These are phyloP conservation scores for Arthrobotrys entomopaga DNA, from an alignment of 2,329 filamentous ascomycete genomes.

Conservation along the genomic window DNA sequence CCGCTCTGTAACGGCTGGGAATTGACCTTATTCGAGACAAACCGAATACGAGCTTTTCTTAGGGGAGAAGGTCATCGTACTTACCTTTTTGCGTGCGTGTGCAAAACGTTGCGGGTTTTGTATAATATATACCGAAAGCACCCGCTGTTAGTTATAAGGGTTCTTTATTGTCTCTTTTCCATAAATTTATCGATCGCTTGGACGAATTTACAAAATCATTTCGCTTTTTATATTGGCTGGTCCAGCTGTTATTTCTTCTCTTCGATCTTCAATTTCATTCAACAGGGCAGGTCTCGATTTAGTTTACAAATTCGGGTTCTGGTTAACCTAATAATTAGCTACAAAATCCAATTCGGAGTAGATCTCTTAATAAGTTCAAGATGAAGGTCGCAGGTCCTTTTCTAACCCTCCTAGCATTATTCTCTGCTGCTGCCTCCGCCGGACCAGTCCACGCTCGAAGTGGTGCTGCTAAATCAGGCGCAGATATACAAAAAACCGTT, in stretches of 20 bases:
- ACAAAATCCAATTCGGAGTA: background rate
- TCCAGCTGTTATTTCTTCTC: too few species aligned
- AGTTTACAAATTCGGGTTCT: too few species aligned
- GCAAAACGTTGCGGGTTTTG: too few species aligned
- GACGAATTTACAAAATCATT: too few species aligned
- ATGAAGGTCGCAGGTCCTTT: constrained; percentile 17
- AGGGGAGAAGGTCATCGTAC: background rate
- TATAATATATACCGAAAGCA: too few species aligned
- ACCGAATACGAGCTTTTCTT: background rate
- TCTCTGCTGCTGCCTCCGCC: constrained; percentile 6
- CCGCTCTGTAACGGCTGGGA: constrained; percentile 13
- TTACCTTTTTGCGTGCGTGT: background rate
- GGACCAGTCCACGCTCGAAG: background rate
- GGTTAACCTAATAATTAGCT: too few species aligned
- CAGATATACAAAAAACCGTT: constrained; percentile 20
- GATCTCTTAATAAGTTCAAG: background rate
- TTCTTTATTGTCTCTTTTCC: too few species aligned
- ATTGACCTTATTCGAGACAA: background rate
- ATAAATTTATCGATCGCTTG: too few species aligned
- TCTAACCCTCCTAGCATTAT: constrained; percentile 19
- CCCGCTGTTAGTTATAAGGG: too few species aligned
- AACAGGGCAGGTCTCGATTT: too few species aligned
- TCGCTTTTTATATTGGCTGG: too few species aligned
- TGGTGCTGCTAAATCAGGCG: constrained; percentile 12
- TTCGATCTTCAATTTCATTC: too few species aligned